These are phyloP conservation scores for Cryptococcus jaspeensis DNA, from an alignment of 1,284 basidiomycete species.

Conservation along the genomic window DNA sequence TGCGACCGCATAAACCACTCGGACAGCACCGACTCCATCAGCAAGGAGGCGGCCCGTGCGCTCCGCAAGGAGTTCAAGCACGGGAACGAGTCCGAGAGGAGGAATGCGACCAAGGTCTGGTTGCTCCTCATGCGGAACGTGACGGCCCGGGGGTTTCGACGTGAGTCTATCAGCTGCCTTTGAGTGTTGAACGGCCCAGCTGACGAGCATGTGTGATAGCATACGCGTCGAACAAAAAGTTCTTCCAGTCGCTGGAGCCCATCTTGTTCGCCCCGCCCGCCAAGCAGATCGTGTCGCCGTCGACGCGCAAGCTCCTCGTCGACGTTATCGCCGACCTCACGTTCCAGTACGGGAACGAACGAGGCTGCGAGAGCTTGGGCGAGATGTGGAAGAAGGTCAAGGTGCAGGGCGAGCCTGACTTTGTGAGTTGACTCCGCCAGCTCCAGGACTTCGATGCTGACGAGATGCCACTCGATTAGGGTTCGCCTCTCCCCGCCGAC, in stretches of 20 bases:
- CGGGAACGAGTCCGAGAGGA: constrained; percentile 39
- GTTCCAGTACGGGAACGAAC: constrained; percentile 39
- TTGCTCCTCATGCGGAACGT: constrained; percentile 45
- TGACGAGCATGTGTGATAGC: constrained; percentile 20
- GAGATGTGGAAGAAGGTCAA: constrained; percentile 49
- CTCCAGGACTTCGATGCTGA: neutral
- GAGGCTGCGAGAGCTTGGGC: constrained; percentile 41
- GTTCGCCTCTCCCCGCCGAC: constrained; percentile 39
- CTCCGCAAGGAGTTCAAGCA: constrained; percentile 49
- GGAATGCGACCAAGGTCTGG: constrained; percentile 48
- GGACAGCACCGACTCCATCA: constrained; percentile 34
- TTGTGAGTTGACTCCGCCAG: constrained; percentile 24
- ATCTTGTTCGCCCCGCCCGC: constrained; percentile 27
- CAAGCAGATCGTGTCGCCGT: constrained; percentile 27
- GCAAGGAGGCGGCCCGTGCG: constrained; percentile 46
- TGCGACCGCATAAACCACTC: constrained; percentile 49
- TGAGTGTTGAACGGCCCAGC: no score
- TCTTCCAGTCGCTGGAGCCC: constrained; percentile 37
- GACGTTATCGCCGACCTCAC: constrained; percentile 44
- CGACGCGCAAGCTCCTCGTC: constrained; percentile 26
- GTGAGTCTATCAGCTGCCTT: constrained; percentile 25
- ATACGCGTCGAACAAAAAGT: constrained; percentile 44
- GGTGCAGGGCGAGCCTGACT: constrained; percentile 42
- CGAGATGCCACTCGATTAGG: constrained; percentile 18
- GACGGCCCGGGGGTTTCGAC: constrained; percentile 31